phyloP scores from a whole-genome alignment of 345 rosid species.

The Balakata baccata region DNA sequence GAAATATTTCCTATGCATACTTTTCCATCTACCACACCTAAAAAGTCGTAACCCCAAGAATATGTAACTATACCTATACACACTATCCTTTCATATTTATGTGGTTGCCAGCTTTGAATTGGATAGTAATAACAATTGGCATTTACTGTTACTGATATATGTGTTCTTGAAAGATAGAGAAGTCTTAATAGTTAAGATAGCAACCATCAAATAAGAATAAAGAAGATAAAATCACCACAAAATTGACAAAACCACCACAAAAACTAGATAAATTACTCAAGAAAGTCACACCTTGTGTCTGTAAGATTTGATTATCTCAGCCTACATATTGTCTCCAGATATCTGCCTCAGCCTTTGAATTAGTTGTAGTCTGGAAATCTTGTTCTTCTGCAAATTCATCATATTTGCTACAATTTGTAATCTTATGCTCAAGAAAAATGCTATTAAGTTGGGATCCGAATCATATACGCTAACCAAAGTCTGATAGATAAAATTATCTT shows the following conservation, averaged over 20 bases:
- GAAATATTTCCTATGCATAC: neutral
- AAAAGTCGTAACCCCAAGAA: neutral
- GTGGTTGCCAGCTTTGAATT: neutral
- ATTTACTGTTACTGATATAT: neutral
- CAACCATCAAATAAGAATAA: neutral
- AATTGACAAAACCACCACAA: neutral
- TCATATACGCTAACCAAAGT: too few species aligned
- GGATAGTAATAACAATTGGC: too few species aligned
- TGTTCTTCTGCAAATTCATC: conserved; percentile 14
- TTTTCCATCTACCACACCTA: neutral
- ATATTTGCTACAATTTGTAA: too few species aligned
- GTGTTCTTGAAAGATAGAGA: neutral
- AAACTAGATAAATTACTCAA: neutral
- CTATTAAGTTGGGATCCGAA: too few species aligned
- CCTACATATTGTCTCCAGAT: conserved; percentile 16
- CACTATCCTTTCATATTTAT: neutral
- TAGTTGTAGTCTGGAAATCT: conserved; percentile 1
- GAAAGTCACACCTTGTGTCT: conserved; percentile 12
- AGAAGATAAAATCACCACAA: neutral
- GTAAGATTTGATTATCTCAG: neutral
- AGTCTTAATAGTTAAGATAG: neutral
- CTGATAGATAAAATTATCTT: too few species aligned
- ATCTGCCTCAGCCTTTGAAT: neutral
- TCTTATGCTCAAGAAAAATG: neutral
- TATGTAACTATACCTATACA: neutral